Base-by-base conservation (phyloP, 2,329 filamentous ascomycete genomes). In the Exophiala lecanii-corni region DNA sequence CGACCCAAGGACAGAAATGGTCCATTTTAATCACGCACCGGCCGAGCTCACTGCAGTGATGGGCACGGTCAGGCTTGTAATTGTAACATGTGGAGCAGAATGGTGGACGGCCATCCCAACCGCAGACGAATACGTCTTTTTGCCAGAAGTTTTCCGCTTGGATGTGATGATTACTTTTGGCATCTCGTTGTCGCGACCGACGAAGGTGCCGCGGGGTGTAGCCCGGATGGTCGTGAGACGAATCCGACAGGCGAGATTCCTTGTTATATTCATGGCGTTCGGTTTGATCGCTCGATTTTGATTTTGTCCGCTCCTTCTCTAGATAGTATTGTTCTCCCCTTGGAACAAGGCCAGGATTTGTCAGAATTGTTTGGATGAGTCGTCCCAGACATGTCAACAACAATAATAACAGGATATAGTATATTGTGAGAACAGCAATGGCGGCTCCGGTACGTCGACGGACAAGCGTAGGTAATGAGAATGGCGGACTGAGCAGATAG, bases 1-100 rank as follows among this genome's bases (percentile, higher is more conserved):
- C 91, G n/a, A 94, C 89, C 79, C 81, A 97, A 0, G 91, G 92
- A 59, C 92, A 98, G 57, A 89, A 92, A 60, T 97, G 91, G 51
- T 97, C 91, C 84, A 96, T 92, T 58, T 92, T 92, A 30, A 76
- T 70, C 16, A 94, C 84, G 59, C 91, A 97, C 32, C 88, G 76
- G 37, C 79, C 79, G 9, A 92, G 70, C 59, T 94, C 86, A 39
- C 82, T 82, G 58, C 85, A 94, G 64, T 97, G 91, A 61, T 95
- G 89, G 2, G 84, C 78, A 3, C 91, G 77, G 58, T 96, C 91
- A 0, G 85, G 81, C 63, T 96, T 97, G 79, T 86, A 95, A 52
- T 84, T 86, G 43, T 78, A 78, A 62, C 91, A 98, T 39, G 79
- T 76, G 3, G 81, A 82, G 66, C 91, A 98, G 81, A 87, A 97